Percentiles rank a stretch among this genome's conserved stretches.
phyloP scores from a whole-genome alignment of 805 yeast genomes.

The Zygosaccharomyces bailii region DNA sequence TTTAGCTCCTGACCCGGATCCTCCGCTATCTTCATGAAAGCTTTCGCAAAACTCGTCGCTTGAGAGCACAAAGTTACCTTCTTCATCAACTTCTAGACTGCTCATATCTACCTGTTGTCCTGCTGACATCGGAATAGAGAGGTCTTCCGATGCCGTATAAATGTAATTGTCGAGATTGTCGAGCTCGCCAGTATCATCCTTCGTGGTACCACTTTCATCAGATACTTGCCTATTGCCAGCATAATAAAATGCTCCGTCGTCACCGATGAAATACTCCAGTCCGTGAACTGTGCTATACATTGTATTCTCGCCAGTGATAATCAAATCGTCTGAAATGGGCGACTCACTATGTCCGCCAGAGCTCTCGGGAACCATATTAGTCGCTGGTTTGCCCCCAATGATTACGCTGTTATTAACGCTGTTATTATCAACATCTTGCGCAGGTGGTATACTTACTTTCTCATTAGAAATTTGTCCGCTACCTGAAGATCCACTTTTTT shows the following conservation, averaged over 20 bases:
- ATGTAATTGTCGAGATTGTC: constrained; percentile 15
- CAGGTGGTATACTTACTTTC: no score
- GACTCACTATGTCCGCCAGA: neutral
- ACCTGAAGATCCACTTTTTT: neutral
- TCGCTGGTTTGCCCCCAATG: no score
- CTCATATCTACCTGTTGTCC: constrained; percentile 17
- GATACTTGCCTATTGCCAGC: constrained; percentile 16
- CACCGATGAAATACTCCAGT: constrained; percentile 24
- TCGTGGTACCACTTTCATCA: constrained; percentile 14
- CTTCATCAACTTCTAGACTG: constrained; percentile 22
- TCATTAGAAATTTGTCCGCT: neutral
- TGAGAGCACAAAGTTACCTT: constrained; percentile 21
- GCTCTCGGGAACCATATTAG: neutral
- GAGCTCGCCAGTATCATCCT: constrained; percentile 5
- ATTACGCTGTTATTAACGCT: no score
- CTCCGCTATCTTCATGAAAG: constrained; percentile 3
- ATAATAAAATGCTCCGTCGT: constrained; percentile 28
- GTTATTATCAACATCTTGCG: no score
- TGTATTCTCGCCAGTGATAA: constrained; percentile 20
- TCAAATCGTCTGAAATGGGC: constrained; percentile 14
- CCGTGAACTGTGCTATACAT: constrained; percentile 24
- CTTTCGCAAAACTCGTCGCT: constrained; percentile 10
- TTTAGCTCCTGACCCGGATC: constrained; percentile 4
- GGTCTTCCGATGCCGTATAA: constrained; percentile 15
- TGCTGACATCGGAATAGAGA: constrained; percentile 19